Evolutionary conservation across 176 grass and related monocot species (phyloP).

Genomic region (Thinopyrum elongatum): DNA sequence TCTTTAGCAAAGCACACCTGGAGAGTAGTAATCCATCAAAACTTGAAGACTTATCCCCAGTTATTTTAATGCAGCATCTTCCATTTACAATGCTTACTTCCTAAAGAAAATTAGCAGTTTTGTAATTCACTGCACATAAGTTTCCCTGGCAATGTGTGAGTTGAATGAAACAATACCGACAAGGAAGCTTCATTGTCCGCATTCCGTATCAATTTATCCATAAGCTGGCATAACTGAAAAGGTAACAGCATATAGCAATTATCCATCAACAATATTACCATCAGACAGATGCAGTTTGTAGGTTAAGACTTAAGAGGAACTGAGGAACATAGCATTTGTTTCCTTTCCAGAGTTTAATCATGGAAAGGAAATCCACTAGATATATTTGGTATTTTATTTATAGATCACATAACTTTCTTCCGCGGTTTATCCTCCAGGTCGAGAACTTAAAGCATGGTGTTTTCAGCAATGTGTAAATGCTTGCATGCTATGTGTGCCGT

Average conservation of each 20-base stretch:
- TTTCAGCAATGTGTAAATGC: neutral
- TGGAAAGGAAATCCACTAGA: neutral
- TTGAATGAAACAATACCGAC: slow-evolving; percentile 58
- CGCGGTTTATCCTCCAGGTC: neutral
- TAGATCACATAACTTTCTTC: neutral
- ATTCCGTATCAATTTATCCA: slow-evolving; percentile 62
- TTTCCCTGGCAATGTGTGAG: slow-evolving; percentile 24
- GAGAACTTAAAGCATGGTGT: neutral
- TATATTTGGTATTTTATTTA: neutral
- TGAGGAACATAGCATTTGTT: neutral
- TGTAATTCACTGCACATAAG: slow-evolving; percentile 15
- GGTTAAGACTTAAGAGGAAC: neutral
- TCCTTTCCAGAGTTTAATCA: neutral
- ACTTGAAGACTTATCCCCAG: slow-evolving; percentile 22
- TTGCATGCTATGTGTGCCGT: neutral
- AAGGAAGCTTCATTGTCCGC: slow-evolving; percentile 47
- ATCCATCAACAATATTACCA: slow-evolving; percentile 11
- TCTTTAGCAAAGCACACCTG: slow-evolving; percentile 40
- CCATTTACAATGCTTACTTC: slow-evolving; percentile 77
- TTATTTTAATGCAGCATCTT: slow-evolving; percentile 62
- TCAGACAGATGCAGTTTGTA: slow-evolving; percentile 13
- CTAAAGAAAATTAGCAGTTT: slow-evolving; percentile 44
- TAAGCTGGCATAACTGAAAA: slow-evolving; percentile 73
- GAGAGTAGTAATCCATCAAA: slow-evolving; percentile 68
- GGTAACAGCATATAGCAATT: slow-evolving; percentile 9